Base-by-base conservation (phyloP, 1,284 basidiomycete species). In the Tilletiopsis washingtonensis region DNA sequence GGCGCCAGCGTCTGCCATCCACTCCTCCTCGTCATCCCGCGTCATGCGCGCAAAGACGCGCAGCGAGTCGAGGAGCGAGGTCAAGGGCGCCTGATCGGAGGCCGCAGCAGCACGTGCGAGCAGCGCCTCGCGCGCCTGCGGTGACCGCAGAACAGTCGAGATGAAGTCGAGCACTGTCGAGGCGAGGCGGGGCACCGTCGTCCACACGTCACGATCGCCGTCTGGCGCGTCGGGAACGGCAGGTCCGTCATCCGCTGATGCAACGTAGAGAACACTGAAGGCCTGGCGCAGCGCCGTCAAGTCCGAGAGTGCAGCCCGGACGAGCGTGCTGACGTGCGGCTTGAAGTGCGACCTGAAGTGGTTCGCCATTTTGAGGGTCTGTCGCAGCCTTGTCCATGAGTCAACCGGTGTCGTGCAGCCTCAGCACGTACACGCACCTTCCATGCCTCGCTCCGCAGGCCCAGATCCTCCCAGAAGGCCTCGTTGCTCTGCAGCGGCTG, bases 11-110 rank as follows among this genome's bases (percentile, higher is more conserved):
- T 96, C 86, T 47, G 78, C 82, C 3, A 81, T 81, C 91, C 93
- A 97, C 36, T 83, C 85, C 44, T 91, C 89, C 71, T 91, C 90
- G 86, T 96, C 88, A 47, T 91, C 88, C 15, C 81, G 79, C 0
- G 90, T 90, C 78, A 97, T 91, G 69, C 91, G 88, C 17, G 82
- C 80, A 75, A 85, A 90, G 19, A 78, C 80, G 11, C 46, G 37
- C 5, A 47, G 37, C 21, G 39, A 41, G 27, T 91, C 88, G 12
- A 82, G 82, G 1, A 82, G 81, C 2, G 75, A 74, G 4, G 84
- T 83, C 2, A 80, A 77, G 1, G 79, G 75, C n/a, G n/a, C n/a
- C n/a, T n/a, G n/a, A n/a, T n/a, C n/a, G n/a, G n/a, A n/a, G n/a
- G n/a, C n/a, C n/a, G n/a, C n/a, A n/a, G n/a, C n/a, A n/a, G n/a